Evolutionary conservation across 2,329 filamentous ascomycete species (phyloP).

Genomic region (Periconia sp.): DNA sequence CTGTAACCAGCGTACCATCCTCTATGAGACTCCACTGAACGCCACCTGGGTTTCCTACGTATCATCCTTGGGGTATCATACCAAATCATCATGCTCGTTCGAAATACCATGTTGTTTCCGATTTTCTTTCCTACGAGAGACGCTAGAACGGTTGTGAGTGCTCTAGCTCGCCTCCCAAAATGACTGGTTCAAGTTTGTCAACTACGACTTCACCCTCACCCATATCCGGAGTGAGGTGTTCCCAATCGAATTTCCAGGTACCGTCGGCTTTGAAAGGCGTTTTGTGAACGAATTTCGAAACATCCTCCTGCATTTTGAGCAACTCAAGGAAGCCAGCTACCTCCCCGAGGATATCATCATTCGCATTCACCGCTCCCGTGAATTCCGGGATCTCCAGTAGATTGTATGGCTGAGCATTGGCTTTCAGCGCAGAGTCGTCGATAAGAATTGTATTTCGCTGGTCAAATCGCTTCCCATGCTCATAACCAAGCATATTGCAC

Average conservation of each 20-base stretch:
- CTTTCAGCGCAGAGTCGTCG: constrained; percentile 85
- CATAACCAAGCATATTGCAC: constrained; percentile 48
- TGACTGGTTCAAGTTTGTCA: neutral
- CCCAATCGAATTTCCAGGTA: constrained; percentile 37
- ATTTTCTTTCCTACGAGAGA: too few species aligned
- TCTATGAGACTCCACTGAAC: too few species aligned
- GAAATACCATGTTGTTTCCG: too few species aligned
- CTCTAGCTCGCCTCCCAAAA: too few species aligned
- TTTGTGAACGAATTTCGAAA: constrained; percentile 66
- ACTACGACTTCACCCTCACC: neutral
- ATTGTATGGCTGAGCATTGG: constrained; percentile 81
- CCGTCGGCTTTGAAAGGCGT: constrained; percentile 35
- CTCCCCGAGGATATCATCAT: constrained; percentile 54
- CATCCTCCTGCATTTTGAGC: constrained; percentile 60
- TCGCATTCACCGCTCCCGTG: constrained; percentile 51
- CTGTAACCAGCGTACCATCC: too few species aligned
- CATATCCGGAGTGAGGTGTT: neutral
- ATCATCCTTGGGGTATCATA: too few species aligned
- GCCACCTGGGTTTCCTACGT: too few species aligned
- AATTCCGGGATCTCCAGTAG: constrained; percentile 84
- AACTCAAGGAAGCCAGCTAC: constrained; percentile 61
- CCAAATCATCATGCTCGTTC: too few species aligned
- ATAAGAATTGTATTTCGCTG: constrained; percentile 89
- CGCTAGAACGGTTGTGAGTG: too few species aligned
- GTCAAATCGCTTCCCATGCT: constrained; percentile 63